These are phyloP conservation scores for Phytophthora rubi DNA, from an alignment of 352 stramenopile species.

Conservation along the genomic window DNA sequence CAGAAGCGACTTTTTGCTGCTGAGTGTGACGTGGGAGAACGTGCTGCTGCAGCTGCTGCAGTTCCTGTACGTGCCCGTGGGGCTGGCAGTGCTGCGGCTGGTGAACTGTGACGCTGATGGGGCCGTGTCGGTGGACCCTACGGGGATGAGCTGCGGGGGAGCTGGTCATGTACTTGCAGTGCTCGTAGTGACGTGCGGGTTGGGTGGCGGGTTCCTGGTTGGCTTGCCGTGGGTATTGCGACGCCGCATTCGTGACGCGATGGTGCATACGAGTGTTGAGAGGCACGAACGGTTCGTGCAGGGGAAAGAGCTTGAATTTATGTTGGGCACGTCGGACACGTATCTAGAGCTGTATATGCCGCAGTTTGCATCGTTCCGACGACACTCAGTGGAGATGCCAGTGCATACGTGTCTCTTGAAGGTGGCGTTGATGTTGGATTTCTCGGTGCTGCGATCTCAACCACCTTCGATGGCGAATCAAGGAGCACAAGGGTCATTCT, in stretches of 20 bases:
- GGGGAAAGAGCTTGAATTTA: conserved; percentile 61
- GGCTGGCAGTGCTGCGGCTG: conserved; percentile 59
- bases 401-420: conserved; percentile 57
- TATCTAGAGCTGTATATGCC: conserved; percentile 70
- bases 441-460: conserved; percentile 57
- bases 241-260: conserved; percentile 34
- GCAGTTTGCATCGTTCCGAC: conserved; percentile 54
- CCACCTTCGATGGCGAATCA: conserved; percentile 49
- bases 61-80: conserved; percentile 65
- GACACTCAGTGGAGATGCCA: conserved; percentile 35
- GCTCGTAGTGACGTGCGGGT: conserved; percentile 32
- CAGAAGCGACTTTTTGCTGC: conserved; percentile 34
- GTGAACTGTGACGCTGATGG: conserved; percentile 59
- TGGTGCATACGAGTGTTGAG: conserved; percentile 37
- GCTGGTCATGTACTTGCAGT: conserved; percentile 39
- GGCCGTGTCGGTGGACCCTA: conserved; percentile 54
- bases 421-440: conserved; percentile 52
- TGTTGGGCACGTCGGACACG: conserved; percentile 58
- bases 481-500: conserved; percentile 54
- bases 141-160: conserved; percentile 41
- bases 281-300: conserved; percentile 59
- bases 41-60: conserved; percentile 53
- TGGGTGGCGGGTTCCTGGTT: conserved; percentile 57
- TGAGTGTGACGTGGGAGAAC: conserved; percentile 47
- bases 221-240: conserved; percentile 50